Evolutionary conservation across 140 eudicot species (phyloP).

Genomic region (Ambrosia hybrid): DNA sequence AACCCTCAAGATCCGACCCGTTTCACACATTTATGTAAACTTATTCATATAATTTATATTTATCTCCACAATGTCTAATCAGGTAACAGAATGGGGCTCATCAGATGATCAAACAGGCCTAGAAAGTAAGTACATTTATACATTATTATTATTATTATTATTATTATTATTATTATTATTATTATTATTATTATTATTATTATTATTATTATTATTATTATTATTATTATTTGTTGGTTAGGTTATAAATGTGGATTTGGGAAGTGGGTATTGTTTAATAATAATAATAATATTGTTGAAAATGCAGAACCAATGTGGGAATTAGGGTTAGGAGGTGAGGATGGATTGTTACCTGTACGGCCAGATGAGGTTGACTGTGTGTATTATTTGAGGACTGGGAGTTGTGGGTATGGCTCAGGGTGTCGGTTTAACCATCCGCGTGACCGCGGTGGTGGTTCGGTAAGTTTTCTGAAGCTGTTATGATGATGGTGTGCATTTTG

Average conservation of each 20-base stretch:
- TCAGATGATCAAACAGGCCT: constrained; percentile 67
- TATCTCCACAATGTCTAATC: constrained; percentile 24
- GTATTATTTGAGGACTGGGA: constrained; percentile 75
- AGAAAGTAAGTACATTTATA: constrained; percentile 43
- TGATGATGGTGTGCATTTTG: no score
- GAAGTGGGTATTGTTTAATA: constrained; percentile 20
- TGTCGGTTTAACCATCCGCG: constrained; percentile 95
- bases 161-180: no score
- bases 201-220: no score
- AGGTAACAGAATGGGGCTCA: constrained; percentile 65
- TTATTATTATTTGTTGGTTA: no score
- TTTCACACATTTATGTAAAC: constrained; percentile 19
- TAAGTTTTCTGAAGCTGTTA: constrained; percentile 9
- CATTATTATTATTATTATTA: no score
- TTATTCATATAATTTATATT: constrained; percentile 6
- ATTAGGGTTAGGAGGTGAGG: constrained; percentile 61
- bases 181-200: no score
- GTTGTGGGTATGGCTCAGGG: constrained; percentile 73
- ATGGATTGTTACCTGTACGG: constrained; percentile 74
- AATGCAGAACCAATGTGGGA: constrained; percentile 96
- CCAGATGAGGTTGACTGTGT: constrained; percentile 81
- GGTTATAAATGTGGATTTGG: background rate
- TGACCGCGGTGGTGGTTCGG: constrained; percentile 67
- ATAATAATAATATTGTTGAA: constrained; percentile 18
- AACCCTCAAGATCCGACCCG: constrained; percentile 27